Conservation (phyloP, 768 basidiomycete genomes). For the Sporobolomyces pararoseus region DNA sequence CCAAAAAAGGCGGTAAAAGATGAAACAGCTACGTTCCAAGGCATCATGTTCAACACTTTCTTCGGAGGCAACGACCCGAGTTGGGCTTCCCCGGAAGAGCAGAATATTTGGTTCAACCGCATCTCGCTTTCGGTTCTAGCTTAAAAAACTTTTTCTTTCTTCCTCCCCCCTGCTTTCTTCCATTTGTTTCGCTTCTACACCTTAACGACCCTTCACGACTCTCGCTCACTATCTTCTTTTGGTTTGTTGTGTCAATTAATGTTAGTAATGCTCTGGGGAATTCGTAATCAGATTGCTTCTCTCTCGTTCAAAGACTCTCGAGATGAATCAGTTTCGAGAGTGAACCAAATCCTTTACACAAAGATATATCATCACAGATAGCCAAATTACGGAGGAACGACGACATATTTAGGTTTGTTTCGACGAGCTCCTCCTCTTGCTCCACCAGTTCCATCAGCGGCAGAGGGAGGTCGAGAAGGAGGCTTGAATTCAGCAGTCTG, state of each 20-base stretch:
- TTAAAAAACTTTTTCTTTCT: neutral
- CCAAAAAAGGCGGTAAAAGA: neutral
- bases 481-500: neutral
- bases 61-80: conserved; percentile 31
- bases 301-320: no score
- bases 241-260: conserved; percentile 17
- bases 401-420: conserved; percentile 10
- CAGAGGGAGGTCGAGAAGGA: conserved; percentile 4
- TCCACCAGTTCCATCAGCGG: neutral
- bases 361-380: no score
- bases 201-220: neutral
- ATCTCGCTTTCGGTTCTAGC: conserved; percentile 18
- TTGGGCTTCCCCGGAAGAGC: conserved; percentile 27
- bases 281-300: no score
- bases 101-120: conserved; percentile 36
- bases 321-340: no score
- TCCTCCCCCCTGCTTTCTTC: no score
- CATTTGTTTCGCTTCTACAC: no score
- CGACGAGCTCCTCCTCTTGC: conserved; percentile 3
- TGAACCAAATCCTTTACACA: no score
- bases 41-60: conserved; percentile 33
- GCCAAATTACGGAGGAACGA: neutral
- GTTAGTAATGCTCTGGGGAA: neutral
- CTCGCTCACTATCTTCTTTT: neutral
- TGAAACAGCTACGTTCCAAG: conserved; percentile 2